These are phyloP conservation scores for Chlamydomonas schloesseri DNA, from an alignment of 139 green algal genomes.

Conservation along the genomic window DNA sequence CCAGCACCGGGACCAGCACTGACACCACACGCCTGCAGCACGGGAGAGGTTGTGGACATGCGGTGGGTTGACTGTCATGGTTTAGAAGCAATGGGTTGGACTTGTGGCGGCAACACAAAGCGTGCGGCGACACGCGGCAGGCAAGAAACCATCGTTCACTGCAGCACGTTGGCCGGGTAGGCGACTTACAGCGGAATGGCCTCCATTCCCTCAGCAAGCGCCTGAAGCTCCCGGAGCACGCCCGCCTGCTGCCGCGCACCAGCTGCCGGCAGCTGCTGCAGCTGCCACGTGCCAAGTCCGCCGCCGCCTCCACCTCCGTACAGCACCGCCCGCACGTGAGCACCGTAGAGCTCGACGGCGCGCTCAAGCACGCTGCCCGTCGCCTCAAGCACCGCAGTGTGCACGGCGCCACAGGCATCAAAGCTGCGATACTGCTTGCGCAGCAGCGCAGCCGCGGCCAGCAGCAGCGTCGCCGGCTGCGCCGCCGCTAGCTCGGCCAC, in stretches of 20 bases:
- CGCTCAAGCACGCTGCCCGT: neutral
- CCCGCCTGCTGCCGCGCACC: neutral
- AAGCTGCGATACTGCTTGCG: neutral
- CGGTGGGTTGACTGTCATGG: too few species aligned
- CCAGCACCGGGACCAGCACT: conserved; percentile 25
- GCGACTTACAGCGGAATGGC: neutral
- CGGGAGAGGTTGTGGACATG: too few species aligned
- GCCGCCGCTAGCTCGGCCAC: conserved; percentile 7
- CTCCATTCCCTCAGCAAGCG: neutral
- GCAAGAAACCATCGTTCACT: too few species aligned
- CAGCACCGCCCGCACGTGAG: neutral
- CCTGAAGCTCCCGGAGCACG: neutral
- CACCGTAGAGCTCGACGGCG: neutral
- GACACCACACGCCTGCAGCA: neutral
- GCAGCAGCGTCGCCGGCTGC: conserved; percentile 8
- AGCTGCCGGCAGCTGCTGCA: too few species aligned
- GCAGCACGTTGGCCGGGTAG: neutral
- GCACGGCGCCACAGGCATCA: neutral
- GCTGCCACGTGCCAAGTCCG: too few species aligned
- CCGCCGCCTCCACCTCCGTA: neutral
- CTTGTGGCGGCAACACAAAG: too few species aligned
- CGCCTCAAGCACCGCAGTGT: neutral
- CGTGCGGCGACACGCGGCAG: too few species aligned
- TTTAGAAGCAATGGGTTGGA: neutral
- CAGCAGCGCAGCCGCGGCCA: neutral